Percentiles rank a stretch among this genome's conserved stretches.
These are phyloP conservation scores for Ambrosia artemisiifolia DNA, from an alignment of 129 eudicot species.

Conservation along the genomic window DNA sequence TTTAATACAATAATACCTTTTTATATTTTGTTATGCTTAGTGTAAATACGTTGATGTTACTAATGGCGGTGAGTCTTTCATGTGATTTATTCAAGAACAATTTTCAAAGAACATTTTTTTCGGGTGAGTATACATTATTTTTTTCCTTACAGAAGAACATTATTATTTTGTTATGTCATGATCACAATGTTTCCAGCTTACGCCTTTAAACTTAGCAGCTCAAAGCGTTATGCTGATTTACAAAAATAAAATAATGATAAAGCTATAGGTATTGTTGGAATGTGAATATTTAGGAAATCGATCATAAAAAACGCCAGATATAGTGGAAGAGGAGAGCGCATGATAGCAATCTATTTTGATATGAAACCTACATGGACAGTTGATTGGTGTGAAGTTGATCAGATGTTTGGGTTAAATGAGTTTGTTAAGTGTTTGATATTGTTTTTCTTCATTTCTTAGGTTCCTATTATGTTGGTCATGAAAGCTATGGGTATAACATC, in stretches of 20 bases:
- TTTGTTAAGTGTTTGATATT: neutral
- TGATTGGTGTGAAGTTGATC: neutral
- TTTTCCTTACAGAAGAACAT: neutral
- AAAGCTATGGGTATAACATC: constrained; percentile 98
- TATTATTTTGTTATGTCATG: neutral
- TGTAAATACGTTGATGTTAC: neutral
- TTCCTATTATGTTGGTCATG: constrained; percentile 88
- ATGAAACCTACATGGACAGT: no score
- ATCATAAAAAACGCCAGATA: no score
- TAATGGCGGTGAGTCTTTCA: constrained; percentile 30
- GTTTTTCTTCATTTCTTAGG: constrained; percentile 58
- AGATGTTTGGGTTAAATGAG: neutral
- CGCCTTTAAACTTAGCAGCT: no score
- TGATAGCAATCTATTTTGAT: neutral
- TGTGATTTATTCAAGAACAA: constrained; percentile 95
- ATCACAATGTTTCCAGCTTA: neutral
- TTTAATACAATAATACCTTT: no score
- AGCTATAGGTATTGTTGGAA: no score
- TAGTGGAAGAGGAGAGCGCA: no score
- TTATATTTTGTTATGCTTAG: no score
- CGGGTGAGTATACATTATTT: constrained; percentile 54
- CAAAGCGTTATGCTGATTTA: no score
- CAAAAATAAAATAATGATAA: no score
- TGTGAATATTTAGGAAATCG: no score
- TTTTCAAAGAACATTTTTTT: constrained; percentile 88